Evolutionary conservation across 768 basidiomycete genomes (phyloP), one percentile per base, ranked within the genome.

Genomic region (Termitomyces sp.): DNA sequence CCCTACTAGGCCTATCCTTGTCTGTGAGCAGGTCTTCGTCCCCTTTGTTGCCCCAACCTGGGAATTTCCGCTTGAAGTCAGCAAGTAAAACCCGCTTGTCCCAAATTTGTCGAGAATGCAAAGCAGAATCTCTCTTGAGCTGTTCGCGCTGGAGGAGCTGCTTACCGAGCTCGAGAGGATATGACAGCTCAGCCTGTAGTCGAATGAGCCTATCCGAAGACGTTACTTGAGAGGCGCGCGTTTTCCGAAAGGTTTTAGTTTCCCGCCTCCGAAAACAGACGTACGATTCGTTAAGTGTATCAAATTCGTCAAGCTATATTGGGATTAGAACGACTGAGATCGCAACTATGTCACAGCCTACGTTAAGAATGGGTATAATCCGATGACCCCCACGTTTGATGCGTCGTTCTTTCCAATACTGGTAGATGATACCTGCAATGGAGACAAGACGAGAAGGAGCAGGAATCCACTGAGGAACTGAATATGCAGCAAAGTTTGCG

Each of bases 241-340:
- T 98, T 75, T 98, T 98, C 59, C 97, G 86, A 50, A 92, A 82
- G 4, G 91, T 87, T 70, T 98, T 98, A 72, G 89, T 88, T 71
- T 98, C 96, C 55, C 95, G 88, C 61, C 95, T 82, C 38, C 97
- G 85, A 80, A 99, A 99, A 73, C 97, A 99, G 48, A 98, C 89
- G 63, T 97, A 98, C 0, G 96, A 95, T 66, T 96, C 94, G 57
- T 92, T 53, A 2, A 53, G 38, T 12, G 18, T n/a, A 28, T 53
- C 52, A 23, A 28, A n/a, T 30, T 53, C 52, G 14, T 53, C 38
- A 7, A 40, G 40, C 52, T 53, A 40, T 18, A 18, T n/a, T 41
- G 7, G 18, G 18, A 5, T 53, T 28, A 41, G 38, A n/a, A 18
- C 28, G 28, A 8, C 52, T 30, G 38, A n/a, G 13, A 41, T 28